These are phyloP conservation scores for Phytophthora meadii DNA, from an alignment of 352 stramenopile genomes.

Conservation along the genomic window DNA sequence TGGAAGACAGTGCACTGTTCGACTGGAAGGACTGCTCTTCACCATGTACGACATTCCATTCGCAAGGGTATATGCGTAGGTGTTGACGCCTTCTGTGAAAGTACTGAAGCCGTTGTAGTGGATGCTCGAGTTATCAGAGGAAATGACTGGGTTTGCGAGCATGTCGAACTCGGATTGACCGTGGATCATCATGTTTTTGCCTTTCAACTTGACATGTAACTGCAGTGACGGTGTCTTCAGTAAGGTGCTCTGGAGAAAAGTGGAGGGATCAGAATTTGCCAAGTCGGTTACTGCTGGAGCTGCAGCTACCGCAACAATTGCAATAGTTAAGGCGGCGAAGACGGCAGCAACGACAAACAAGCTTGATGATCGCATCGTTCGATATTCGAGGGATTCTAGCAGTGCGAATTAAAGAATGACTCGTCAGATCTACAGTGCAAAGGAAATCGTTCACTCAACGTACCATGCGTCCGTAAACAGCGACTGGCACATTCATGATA, in stretches of 20 bases:
- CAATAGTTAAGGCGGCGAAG: background rate
- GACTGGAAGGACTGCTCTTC: background rate
- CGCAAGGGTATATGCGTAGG: conserved; percentile 28
- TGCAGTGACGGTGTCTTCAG: conserved; percentile 17
- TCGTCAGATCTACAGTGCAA: no score
- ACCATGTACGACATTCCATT: conserved; percentile 30
- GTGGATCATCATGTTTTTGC: conserved; percentile 19
- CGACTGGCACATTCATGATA: no score
- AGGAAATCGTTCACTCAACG: no score
- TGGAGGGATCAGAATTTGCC: no score
- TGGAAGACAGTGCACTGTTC: background rate
- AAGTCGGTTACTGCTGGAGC: background rate
- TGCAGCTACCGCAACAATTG: background rate
- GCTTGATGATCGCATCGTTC: no score
- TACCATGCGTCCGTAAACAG: no score
- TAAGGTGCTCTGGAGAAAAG: background rate
- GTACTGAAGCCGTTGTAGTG: conserved; percentile 31
- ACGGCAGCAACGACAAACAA: no score
- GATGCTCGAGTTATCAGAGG: conserved; percentile 1
- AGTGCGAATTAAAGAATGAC: no score
- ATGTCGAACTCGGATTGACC: conserved; percentile 34
- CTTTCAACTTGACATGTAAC: conserved; percentile 32
- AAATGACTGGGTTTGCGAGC: conserved; percentile 31
- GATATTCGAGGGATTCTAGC: no score
- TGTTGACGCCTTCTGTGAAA: conserved; percentile 8